Evolutionary conservation across 1,284 basidiomycete species (phyloP), one percentile per base, ranked within the genome.

Genomic region (Pascua guehoae): DNA sequence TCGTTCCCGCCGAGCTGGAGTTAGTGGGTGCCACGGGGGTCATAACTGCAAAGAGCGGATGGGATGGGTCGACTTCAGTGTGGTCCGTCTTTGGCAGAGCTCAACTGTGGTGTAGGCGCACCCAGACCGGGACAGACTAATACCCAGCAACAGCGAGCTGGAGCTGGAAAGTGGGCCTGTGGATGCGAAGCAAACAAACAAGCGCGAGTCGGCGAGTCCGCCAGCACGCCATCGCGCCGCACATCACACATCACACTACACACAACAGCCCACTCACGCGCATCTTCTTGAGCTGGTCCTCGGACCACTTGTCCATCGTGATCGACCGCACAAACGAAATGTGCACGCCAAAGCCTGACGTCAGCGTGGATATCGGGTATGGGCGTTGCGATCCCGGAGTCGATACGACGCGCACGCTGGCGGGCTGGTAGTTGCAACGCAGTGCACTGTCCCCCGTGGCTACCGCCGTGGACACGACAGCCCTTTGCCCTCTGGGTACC

Each of bases 301-400:
- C 84, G 58, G 90, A 88, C 92, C 92, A 96, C 67, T 91, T 88
- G 78, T 95, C 92, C 92, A 96, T 96, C 55, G 91, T 93, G 66
- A 91, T 85, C 49, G 89, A 92, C 69, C 91, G 83, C 53, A 95
- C 89, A 78, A 94, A 94, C 71, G 89, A 92, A 41, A 72, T 74
- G 59, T 75, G 69, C 39, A 67, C 69, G 42, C 73, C 73, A 49
- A 75, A 72, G 12, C 73, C 73, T 71, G 37, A 10, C 10, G 51
- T 53, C 36, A 60, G 53, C 15, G 8, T 14, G 17, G 14, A n/a
- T 40, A 37, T 17, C 11, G 12, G 17, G 15, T 10, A 36, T 11
- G 1, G 11, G 7, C 7, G 24, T 7, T 32, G n/a, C n/a, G n/a
- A n/a, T n/a, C n/a, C n/a, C n/a, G n/a, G n/a, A n/a, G n/a, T n/a